Evolutionary conservation across 768 basidiomycete genomes (phyloP).

Genomic region (Rubroboletus satanas): DNA sequence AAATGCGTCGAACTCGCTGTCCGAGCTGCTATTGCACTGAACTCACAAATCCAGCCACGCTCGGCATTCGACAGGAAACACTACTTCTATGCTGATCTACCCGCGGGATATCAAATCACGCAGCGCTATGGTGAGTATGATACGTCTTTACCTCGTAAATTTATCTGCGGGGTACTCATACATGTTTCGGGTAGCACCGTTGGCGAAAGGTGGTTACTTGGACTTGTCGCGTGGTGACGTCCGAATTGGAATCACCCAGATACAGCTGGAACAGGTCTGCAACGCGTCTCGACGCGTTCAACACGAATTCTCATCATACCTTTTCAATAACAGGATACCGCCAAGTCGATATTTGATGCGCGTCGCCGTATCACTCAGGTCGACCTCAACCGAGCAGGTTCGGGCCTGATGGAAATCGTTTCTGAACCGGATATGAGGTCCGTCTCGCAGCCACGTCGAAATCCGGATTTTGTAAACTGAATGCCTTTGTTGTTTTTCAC

Average conservation of each 20-base stretch:
- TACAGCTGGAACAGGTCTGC: constrained; percentile 90
- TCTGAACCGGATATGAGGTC: constrained; percentile 87
- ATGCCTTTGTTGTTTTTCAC: background rate
- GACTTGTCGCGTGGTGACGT: constrained; percentile 37
- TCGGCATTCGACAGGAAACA: constrained; percentile 96
- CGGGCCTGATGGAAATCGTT: constrained; percentile 92
- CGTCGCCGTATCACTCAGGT: constrained; percentile 54
- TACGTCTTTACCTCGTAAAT: background rate
- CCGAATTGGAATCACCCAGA: constrained; percentile 82
- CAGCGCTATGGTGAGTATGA: constrained; percentile 75
- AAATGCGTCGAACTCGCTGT: constrained; percentile 76
- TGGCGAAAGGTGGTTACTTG: constrained; percentile 68
- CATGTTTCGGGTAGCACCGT: constrained; percentile 52
- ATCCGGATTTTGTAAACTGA: background rate
- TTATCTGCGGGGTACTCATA: background rate
- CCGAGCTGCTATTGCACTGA: constrained; percentile 75
- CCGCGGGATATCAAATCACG: constrained; percentile 94
- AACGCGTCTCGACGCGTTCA: background rate
- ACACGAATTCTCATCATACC: background rate
- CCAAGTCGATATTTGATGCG: constrained; percentile 68
- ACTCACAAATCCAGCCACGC: constrained; percentile 54
- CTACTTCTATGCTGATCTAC: constrained; percentile 95
- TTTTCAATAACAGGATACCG: constrained; percentile 68
- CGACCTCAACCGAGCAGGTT: constrained; percentile 89
- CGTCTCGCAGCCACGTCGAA: background rate